Base-by-base conservation (phyloP, 495 filamentous ascomycete species). In the Penicillium longicatenatum region DNA sequence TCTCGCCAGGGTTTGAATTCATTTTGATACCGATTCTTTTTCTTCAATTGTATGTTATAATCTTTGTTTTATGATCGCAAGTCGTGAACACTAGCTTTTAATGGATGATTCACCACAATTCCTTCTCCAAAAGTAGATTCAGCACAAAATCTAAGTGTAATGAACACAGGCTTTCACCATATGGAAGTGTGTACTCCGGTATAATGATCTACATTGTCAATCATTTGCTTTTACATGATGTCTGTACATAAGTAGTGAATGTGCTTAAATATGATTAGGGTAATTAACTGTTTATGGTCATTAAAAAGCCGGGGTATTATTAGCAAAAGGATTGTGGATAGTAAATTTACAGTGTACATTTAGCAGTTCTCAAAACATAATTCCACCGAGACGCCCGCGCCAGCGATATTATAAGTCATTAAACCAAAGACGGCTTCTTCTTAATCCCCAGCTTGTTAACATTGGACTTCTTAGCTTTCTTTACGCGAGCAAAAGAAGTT, bases 381-480 rank as follows among this genome's bases (percentile, higher is more conserved):
- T n/a, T 45, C 29, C 6, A 44, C 14, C 21, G 22, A 31, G 37
- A 57, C 46, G 54, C 54, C 63, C 44, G 54, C 60, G 59, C 57
- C 54, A 54, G 50, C 42, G 52, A 54, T 53, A 55, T 50, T 0
- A 26, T n/a, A 30, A 31, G 41, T 46, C 19, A 48, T 70, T 58
- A 81, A 9, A 82, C 71, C 57, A 82, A 55, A 7, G 78, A 70
- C 19, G 83, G 76, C 77, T 95, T 96, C 82, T 92, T 96, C 81
- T 97, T 98, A 66, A 97, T 97, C 1, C 93, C 93, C 59, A 96
- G 66, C 26, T 84, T 72, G 30, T 86, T 86, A 10, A 79, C 70
- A 50, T 86, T 77, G 53, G 89, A 84, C 78, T 92, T 93, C 73
- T 93, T 96, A 70, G 89, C 86, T 79, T 92, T 95, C 58, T 89